A percentile compares a stretch with the other conserved stretches of the same genome.
Conservation (phyloP, 495 filamentous ascomycete genomes). For the Aspergillus avenaceus region DNA sequence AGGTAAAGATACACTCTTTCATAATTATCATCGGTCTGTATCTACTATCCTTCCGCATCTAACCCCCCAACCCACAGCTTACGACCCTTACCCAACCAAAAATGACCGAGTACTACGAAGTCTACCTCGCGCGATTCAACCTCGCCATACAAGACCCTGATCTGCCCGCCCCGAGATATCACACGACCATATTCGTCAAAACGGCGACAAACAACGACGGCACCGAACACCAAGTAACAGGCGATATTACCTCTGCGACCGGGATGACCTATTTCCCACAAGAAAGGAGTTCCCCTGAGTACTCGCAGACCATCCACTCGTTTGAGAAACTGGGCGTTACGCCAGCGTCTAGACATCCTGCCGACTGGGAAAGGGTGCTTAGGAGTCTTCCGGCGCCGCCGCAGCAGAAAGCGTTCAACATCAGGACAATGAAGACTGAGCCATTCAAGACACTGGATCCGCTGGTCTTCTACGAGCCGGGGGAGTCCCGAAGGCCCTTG, state of each 20-base stretch:
- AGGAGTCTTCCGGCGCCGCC: conserved; percentile 8
- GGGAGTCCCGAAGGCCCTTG: conserved; percentile 16
- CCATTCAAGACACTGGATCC: conserved; percentile 16
- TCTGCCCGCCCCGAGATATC: conserved; percentile 14
- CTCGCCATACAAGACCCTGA: conserved; percentile 25
- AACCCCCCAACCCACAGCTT: too few species aligned
- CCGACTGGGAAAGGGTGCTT: conserved; percentile 6
- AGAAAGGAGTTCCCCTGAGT: conserved; percentile 10
- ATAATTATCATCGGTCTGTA: too few species aligned
- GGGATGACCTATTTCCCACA: conserved; percentile 22
- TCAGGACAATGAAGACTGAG: conserved; percentile 18
- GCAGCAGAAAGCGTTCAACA: conserved; percentile 22
- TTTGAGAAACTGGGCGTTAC: conserved; percentile 18
- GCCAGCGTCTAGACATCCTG: conserved; percentile 5
- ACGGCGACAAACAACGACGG: conserved; percentile 18
- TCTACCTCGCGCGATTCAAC: conserved; percentile 19
- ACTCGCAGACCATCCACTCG: conserved; percentile 11
- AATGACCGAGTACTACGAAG: conserved; percentile 11
- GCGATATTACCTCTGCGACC: conserved; percentile 17
- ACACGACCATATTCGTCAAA: conserved; percentile 27
- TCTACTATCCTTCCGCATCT: too few species aligned
- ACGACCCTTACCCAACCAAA: too few species aligned
- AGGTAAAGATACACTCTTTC: too few species aligned
- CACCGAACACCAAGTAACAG: conserved; percentile 24
- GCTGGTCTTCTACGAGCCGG: conserved; percentile 19